A percentile compares a stretch with the other conserved stretches of the same genome.
Evolutionary conservation across 192 early-diverging fungal species (phyloP).

Genomic region (Obelidium mucronatum): DNA sequence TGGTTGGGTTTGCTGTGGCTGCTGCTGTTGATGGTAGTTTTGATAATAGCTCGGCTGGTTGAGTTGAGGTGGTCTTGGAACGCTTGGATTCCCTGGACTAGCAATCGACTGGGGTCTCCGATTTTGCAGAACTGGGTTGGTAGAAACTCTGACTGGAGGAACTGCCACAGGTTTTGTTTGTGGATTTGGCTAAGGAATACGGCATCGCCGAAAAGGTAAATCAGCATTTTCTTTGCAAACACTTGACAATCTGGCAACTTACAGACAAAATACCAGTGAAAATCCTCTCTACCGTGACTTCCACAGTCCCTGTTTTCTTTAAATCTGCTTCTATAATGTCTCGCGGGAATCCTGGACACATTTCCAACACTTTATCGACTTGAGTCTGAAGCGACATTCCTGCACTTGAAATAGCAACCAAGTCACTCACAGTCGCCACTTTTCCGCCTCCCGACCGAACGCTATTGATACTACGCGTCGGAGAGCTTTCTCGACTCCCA

Average conservation of each 20-base stretch:
- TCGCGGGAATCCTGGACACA: constrained; percentile 29
- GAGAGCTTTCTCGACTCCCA: neutral
- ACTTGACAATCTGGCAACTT: neutral
- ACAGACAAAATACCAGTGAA: constrained; percentile 9
- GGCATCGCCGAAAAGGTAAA: too few relatives aligned
- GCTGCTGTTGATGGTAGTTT: constrained; percentile 28
- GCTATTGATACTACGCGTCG: neutral
- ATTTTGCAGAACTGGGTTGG: neutral
- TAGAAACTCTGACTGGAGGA: neutral
- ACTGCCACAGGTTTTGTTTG: too few relatives aligned
- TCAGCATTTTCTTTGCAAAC: neutral
- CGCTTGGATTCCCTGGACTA: neutral
- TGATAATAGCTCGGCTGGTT: constrained; percentile 5
- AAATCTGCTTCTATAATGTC: constrained; percentile 32
- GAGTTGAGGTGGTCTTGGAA: constrained; percentile 17
- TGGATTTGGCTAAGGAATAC: too few relatives aligned
- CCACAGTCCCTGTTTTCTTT: constrained; percentile 33
- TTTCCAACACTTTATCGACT: constrained; percentile 18
- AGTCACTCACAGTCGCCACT: neutral
- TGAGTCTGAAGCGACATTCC: neutral
- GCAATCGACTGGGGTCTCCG: too few relatives aligned
- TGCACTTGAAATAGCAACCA: neutral
- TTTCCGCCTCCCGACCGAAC: neutral
- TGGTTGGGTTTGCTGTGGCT: neutral
- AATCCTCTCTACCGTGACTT: constrained; percentile 37